Base-by-base conservation (phyloP, 1,284 basidiomycete genomes). In the Malassezia obtusa region DNA sequence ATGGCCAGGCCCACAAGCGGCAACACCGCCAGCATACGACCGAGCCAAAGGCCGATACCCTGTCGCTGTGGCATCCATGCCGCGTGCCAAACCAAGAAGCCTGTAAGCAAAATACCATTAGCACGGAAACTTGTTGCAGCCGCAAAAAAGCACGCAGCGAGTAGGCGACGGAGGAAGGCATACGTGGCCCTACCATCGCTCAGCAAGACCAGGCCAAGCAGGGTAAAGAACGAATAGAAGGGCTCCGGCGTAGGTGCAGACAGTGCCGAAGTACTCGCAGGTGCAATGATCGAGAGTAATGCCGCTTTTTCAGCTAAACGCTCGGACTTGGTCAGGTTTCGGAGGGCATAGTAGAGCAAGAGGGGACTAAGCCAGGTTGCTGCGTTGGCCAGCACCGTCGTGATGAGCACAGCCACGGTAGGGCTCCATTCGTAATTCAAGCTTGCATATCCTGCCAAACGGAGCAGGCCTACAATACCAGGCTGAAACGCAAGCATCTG, bases 401-500 rank as follows among this genome's bases (percentile, higher is more conserved):
- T 55, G 9, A 58, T 31, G 9, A 61, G 22, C 1, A 71, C 47
- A 3, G 65, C 57, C 3, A 40, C 44, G 0, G 57, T 50, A 0
- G 63, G 50, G 36, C 57, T 63, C 68, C 70, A 71, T n/a, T n/a
- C 1, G 36, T 10, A 5, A 9, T 19, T 4, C 19, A 28, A 0
- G 54, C 52, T n/a, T 51, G 50, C 26, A 28, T 53, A 60, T 0
- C 65, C 66, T 0, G 49, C 12, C 3, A 43, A 0, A 1, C 68
- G 48, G 1, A 71, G 50, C 7, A 73, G 45, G 11, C 28, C 46
- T 8, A 68, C 50, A 33, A 68, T 62, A 6, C 82, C 87, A 1
- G 87, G 86, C 59, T 89, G 81, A 71, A 90, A 96, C 0, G 92
- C 92, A 77, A 87, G 85, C 64, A 87, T 80, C 66, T 94, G 81